Evolutionary conservation across 2,329 filamentous ascomycete species (phyloP).

Genomic region (Monilinia polystroma): DNA sequence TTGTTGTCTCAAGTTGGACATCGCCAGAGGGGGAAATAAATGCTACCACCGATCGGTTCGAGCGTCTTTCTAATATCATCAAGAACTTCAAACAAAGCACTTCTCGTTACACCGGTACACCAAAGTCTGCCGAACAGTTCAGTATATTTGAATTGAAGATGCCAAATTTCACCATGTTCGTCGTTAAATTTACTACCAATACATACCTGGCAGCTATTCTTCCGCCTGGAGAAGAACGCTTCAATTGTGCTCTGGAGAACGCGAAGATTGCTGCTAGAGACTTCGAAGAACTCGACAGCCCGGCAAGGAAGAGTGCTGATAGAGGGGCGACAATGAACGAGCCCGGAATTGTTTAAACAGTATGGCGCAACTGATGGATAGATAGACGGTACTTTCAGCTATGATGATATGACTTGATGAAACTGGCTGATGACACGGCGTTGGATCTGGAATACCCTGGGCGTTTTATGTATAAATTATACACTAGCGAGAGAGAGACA

Average conservation of each 20-base stretch:
- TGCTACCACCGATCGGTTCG: constrained; percentile 88
- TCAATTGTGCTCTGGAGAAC: constrained; percentile 88
- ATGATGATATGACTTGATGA: constrained; percentile 14
- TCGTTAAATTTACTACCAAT: constrained; percentile 94
- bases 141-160: constrained; percentile 79
- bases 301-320: constrained; percentile 40
- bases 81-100: constrained; percentile 94
- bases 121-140: constrained; percentile 80
- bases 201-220: constrained; percentile 93
- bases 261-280: constrained; percentile 82
- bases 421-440: constrained; percentile 19
- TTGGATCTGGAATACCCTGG: constrained; percentile 24
- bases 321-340: constrained; percentile 31
- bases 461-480: constrained; percentile 17
- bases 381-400: constrained; percentile 6
- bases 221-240: constrained; percentile 85
- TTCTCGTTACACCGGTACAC: constrained; percentile 73
- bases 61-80: constrained; percentile 94
- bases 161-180: constrained; percentile 84
- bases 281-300: constrained; percentile 68
- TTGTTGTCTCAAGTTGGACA: constrained; percentile 92
- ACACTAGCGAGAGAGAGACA: background rate
- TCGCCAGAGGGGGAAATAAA: constrained; percentile 73
- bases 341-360: constrained; percentile 1
- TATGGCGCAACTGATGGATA: background rate